These are phyloP conservation scores for Posidonia australis DNA, from an alignment of 106 monocot species.

Conservation along the genomic window DNA sequence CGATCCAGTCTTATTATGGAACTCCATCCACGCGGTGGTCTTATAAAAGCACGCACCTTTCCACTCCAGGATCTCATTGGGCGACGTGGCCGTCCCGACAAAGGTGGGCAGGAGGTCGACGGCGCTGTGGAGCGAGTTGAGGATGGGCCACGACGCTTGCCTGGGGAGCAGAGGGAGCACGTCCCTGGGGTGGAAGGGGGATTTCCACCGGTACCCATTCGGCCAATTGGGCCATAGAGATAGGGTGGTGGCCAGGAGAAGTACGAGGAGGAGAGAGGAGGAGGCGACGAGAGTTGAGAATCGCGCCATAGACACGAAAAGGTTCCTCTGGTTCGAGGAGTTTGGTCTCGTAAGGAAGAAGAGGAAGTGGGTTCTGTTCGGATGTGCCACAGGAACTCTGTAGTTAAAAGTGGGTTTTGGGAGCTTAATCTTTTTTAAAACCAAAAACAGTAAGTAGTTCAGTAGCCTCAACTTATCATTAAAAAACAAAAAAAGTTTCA, in stretches of 20 bases:
- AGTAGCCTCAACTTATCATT: no score
- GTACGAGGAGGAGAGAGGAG: background rate
- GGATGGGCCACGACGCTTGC: slow-evolving; percentile 9
- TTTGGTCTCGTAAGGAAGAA: background rate
- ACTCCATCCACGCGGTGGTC: slow-evolving; percentile 53
- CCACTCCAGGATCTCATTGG: slow-evolving; percentile 32
- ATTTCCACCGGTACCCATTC: slow-evolving; percentile 2
- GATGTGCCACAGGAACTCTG: background rate
- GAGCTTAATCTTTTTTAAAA: no score
- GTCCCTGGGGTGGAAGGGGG: slow-evolving; percentile 16
- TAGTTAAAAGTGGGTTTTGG: no score
- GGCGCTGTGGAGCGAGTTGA: slow-evolving; percentile 12
- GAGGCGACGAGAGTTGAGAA: background rate
- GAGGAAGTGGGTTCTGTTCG: background rate
- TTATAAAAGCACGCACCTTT: slow-evolving; percentile 68
- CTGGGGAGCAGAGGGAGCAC: slow-evolving; percentile 21
- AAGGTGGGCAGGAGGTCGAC: slow-evolving; percentile 27
- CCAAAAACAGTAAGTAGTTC: no score
- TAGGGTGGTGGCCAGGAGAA: background rate
- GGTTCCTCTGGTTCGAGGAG: background rate
- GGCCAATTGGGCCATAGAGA: slow-evolving; percentile 2
- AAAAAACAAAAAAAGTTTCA: no score
- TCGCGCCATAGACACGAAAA: slow-evolving; percentile 1
- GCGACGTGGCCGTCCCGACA: slow-evolving; percentile 20
- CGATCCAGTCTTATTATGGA: slow-evolving; percentile 44